A percentile compares a stretch with the other conserved stretches of the same genome.
Evolutionary conservation across 768 basidiomycete species (phyloP).

Genomic region (Guyanaporus albipodus): DNA sequence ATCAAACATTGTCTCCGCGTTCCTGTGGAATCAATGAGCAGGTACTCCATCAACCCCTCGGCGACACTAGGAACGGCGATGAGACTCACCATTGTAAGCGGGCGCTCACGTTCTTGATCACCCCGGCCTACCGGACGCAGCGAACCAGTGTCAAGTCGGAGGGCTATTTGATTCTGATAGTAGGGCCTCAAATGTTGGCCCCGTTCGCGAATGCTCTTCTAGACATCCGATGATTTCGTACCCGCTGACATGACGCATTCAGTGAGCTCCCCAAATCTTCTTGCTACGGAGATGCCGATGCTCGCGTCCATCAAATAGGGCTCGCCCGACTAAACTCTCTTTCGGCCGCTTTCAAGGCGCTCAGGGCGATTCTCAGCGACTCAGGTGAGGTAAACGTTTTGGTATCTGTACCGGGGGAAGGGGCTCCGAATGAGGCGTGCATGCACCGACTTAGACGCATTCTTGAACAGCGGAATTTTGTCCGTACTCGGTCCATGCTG

Average conservation of each 20-base stretch:
- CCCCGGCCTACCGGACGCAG: too few relatives aligned
- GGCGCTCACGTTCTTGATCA: too few relatives aligned
- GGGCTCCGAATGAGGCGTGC: not conserved
- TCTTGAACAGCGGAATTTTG: conserved; percentile 58
- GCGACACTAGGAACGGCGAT: too few relatives aligned
- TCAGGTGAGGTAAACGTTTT: conserved; percentile 46
- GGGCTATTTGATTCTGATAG: conserved; percentile 52
- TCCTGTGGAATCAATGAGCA: too few relatives aligned
- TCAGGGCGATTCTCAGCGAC: conserved; percentile 65
- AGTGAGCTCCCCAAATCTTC: conserved; percentile 28
- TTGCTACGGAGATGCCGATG: conserved; percentile 62
- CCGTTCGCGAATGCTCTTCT: conserved; percentile 48
- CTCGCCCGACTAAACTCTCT: conserved; percentile 44
- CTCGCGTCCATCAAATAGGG: conserved; percentile 74
- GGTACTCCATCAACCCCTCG: too few relatives aligned
- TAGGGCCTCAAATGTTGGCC: conserved; percentile 40
- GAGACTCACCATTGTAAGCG: too few relatives aligned
- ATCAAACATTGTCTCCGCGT: too few relatives aligned
- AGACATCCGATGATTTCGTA: conserved; percentile 66
- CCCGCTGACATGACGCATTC: conserved; percentile 53
- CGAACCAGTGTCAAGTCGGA: too few relatives aligned
- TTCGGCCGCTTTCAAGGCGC: conserved; percentile 60
- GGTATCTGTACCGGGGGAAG: not conserved
- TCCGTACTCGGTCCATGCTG: conserved; percentile 80
- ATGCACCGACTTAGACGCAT: conserved; percentile 42